Conservation (phyloP, 441 rosid genomes). For the Populus hybrid region DNA sequence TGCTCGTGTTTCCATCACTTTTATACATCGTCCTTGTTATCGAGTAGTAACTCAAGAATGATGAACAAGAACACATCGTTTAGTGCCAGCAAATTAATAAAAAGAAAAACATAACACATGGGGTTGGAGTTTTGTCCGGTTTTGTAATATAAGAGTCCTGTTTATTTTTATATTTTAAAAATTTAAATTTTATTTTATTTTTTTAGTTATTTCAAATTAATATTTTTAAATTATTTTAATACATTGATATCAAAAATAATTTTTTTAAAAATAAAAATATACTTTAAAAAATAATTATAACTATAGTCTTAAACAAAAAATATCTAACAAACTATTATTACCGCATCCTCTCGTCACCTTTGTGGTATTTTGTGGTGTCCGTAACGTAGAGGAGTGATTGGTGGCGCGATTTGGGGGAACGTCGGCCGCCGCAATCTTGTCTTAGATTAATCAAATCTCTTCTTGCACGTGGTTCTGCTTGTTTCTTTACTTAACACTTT, state of each 20-base stretch:
- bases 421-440: conserved; percentile 53
- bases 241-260: rapidly evolving
- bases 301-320: too few species aligned
- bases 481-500: neutral
- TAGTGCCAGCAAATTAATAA: neutral
- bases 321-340: too few species aligned
- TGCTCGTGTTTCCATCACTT: neutral
- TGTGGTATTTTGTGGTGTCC: neutral
- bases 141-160: neutral
- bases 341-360: neutral
- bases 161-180: too few species aligned
- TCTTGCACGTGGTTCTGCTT: neutral
- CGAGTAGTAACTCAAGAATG: neutral
- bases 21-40: neutral
- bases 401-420: conserved; percentile 66
- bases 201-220: too few species aligned
- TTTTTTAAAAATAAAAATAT: too few species aligned
- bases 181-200: too few species aligned
- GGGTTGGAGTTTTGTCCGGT: conserved; percentile 21
- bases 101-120: neutral
- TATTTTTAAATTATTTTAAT: too few species aligned
- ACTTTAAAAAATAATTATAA: too few species aligned
- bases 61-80: neutral
- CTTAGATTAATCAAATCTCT: conserved; percentile 8
- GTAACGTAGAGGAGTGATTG: conserved; percentile 48